phyloP scores from a whole-genome alignment of 2,329 filamentous ascomycete genomes.

The Paraphaeosphaeria sporulosa region DNA sequence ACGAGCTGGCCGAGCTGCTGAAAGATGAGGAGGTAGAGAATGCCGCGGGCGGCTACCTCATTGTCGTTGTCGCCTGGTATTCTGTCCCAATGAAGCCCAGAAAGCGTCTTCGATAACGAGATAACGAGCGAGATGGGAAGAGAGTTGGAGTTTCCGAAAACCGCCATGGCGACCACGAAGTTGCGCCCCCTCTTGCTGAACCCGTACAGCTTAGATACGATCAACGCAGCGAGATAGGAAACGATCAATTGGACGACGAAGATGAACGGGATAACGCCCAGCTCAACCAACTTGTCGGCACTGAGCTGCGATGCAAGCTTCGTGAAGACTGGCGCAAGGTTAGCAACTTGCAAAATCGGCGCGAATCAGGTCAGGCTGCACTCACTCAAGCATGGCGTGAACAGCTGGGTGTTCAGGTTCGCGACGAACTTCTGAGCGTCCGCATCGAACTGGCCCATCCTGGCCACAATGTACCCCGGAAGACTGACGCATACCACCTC shows the following conservation, averaged over 20 bases:
- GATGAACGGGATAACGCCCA: slow-evolving; percentile 94
- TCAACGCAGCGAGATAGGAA: slow-evolving; percentile 78
- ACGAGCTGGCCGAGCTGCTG: slow-evolving; percentile 96
- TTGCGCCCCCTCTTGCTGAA: slow-evolving; percentile 88
- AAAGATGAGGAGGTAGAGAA: slow-evolving; percentile 95
- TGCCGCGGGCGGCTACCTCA: slow-evolving; percentile 91
- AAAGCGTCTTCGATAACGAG: slow-evolving; percentile 89
- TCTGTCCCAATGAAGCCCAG: slow-evolving; percentile 91
- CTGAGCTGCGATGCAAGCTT: slow-evolving; percentile 95
- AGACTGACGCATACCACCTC: slow-evolving; percentile 95
- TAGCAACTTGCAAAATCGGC: slow-evolving; percentile 11
- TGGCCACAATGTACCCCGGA: slow-evolving; percentile 91
- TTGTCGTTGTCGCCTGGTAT: slow-evolving; percentile 93
- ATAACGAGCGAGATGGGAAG: slow-evolving; percentile 95
- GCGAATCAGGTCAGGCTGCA: background rate
- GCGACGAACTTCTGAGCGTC: slow-evolving; percentile 96
- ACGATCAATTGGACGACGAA: slow-evolving; percentile 87
- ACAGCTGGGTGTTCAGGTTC: slow-evolving; percentile 94
- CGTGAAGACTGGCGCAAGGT: slow-evolving; percentile 75
- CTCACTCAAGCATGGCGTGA: slow-evolving; percentile 93
- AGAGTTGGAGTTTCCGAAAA: slow-evolving; percentile 98
- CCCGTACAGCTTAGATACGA: slow-evolving; percentile 76
- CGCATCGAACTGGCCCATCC: slow-evolving; percentile 90
- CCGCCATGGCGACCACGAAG: slow-evolving; percentile 95
- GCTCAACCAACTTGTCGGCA: slow-evolving; percentile 85